A percentile compares a stretch with the other conserved stretches of the same genome.
Evolutionary conservation across 345 rosid genomes (phyloP).

Genomic region (Fremontodendron californicum): DNA sequence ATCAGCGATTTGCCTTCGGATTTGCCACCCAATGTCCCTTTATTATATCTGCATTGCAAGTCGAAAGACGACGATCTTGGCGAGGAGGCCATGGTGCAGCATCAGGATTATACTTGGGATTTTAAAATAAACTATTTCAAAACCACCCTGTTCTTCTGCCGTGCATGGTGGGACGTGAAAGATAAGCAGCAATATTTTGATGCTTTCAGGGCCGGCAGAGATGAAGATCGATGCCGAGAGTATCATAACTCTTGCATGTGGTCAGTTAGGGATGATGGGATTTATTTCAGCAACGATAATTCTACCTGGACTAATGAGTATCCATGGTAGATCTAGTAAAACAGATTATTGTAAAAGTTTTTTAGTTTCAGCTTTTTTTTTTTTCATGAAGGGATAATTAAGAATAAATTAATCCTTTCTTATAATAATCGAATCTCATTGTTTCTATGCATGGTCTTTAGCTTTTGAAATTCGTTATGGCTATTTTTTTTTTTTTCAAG

Average conservation of each 20-base stretch:
- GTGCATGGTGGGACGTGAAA: background rate
- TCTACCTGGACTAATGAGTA: background rate
- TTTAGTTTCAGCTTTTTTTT: background rate
- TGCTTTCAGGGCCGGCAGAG: conserved; percentile 9
- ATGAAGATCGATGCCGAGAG: background rate
- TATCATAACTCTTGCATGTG: background rate
- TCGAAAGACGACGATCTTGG: background rate
- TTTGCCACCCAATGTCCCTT: background rate
- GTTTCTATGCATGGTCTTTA: no score
- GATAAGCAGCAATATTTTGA: background rate
- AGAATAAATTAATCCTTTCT: background rate
- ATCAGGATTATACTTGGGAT: background rate
- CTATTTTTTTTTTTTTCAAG: no score
- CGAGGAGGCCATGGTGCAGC: background rate
- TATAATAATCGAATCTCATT: background rate
- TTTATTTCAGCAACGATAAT: background rate
- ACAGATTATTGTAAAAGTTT: background rate
- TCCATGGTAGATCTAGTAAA: background rate
- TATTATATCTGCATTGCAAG: background rate
- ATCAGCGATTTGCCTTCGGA: background rate
- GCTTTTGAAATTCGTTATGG: no score
- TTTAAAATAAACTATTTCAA: background rate
- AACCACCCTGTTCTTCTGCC: conserved; percentile 10
- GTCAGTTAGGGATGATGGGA: background rate
- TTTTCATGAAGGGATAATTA: background rate